Conservation (phyloP, 164 flowering plant genomes). For the Chimonanthus praecox region DNA sequence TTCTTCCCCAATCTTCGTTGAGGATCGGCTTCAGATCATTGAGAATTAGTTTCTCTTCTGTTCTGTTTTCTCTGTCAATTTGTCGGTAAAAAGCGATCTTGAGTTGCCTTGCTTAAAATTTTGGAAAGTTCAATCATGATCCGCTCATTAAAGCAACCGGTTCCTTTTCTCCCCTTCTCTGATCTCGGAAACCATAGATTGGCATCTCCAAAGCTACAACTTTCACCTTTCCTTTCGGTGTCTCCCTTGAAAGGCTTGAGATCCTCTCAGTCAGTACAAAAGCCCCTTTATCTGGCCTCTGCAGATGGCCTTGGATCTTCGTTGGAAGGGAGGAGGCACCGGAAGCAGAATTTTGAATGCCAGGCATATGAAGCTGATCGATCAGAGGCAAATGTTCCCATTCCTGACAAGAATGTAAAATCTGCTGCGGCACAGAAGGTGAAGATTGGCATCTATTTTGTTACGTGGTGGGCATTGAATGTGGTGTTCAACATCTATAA, state of each 20-base stretch:
- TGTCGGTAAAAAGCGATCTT: not conserved
- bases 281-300: slow-evolving; percentile 34
- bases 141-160: slow-evolving; percentile 24
- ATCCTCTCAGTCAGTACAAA: slow-evolving; percentile 11
- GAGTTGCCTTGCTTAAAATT: not conserved
- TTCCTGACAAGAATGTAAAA: slow-evolving; percentile 7
- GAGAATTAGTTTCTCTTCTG: too few relatives aligned
- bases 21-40: too few relatives aligned
- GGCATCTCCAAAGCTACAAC: slow-evolving; percentile 1
- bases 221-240: slow-evolving; percentile 15
- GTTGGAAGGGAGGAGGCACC: not conserved
- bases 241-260: not conserved
- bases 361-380: slow-evolving; percentile 69
- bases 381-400: slow-evolving; percentile 14
- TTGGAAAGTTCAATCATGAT: slow-evolving; percentile 18
- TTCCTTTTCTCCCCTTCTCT: slow-evolving; percentile 8
- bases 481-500: slow-evolving; percentile 87
- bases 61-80: not conserved
- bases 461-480: slow-evolving; percentile 89
- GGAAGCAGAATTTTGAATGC: slow-evolving; percentile 33
- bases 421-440: slow-evolving; percentile 49
- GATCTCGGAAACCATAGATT: slow-evolving; percentile 10
- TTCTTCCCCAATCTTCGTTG: not conserved
- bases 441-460: slow-evolving; percentile 74
- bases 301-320: slow-evolving; percentile 16